These are phyloP conservation scores for Hsuehochloa calcarea DNA, from an alignment of 176 grass and related monocot species.

Conservation along the genomic window DNA sequence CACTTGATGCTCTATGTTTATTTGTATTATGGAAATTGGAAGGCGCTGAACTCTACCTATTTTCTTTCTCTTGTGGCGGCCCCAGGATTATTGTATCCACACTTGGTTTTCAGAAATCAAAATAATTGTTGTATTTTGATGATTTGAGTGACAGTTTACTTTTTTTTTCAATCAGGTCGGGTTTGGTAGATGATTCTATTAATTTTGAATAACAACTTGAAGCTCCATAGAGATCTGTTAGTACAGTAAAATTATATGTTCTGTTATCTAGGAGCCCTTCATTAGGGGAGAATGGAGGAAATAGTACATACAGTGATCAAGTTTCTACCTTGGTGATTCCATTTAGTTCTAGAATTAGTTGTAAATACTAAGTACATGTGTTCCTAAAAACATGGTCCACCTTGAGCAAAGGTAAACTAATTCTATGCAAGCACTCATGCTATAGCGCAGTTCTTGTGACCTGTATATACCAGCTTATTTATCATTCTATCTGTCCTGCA, in stretches of 20 bases:
- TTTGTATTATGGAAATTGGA: neutral
- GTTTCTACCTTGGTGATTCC: neutral
- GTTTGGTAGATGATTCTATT: neutral
- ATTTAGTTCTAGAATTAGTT: neutral
- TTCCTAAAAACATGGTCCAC: neutral
- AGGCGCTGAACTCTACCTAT: neutral
- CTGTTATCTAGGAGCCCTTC: neutral
- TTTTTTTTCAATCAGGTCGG: neutral
- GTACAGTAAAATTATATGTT: neutral
- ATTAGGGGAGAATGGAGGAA: neutral
- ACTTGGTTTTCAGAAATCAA: neutral
- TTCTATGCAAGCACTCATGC: neutral
- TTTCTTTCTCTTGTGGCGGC: neutral
- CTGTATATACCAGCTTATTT: constrained; percentile 22
- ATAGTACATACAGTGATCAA: neutral
- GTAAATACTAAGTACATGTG: neutral
- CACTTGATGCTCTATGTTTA: neutral
- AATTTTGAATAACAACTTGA: neutral
- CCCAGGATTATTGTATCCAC: neutral
- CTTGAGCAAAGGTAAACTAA: neutral
- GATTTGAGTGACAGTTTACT: neutral
- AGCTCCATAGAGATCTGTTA: neutral
- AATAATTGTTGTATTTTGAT: neutral
- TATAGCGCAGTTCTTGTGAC: neutral
- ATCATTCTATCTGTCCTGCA: constrained; percentile 43